Conservation (phyloP, 208 protist genomes). For the Trypanosoma congolense region DNA sequence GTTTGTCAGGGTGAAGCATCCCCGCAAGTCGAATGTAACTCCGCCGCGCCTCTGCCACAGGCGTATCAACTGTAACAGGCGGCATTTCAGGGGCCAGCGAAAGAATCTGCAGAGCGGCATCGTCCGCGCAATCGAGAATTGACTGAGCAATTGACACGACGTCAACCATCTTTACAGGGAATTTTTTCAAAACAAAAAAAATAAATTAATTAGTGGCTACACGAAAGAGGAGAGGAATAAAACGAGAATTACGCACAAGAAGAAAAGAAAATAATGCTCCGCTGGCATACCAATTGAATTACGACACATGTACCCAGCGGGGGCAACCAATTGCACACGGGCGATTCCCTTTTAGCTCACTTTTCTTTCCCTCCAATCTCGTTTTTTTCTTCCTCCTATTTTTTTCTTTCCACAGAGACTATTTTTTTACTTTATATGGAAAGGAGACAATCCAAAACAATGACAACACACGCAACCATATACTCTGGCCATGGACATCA, state of each 20-base stretch:
- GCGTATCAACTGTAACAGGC: slow-evolving; percentile 49
- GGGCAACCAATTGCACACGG: too few relatives aligned
- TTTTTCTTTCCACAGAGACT: background rate
- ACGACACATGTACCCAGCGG: too few relatives aligned
- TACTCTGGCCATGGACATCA: too few relatives aligned
- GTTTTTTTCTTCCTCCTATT: background rate
- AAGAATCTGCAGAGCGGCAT: slow-evolving; percentile 45
- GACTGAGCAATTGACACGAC: slow-evolving; percentile 37
- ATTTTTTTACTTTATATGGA: background rate
- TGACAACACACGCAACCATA: too few relatives aligned
- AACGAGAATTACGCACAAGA: background rate
- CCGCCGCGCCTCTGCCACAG: slow-evolving; percentile 57
- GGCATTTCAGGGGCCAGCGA: slow-evolving; percentile 59
- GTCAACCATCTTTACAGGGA: slow-evolving; percentile 24
- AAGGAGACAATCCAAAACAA: background rate
- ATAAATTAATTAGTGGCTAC: background rate
- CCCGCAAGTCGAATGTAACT: slow-evolving; percentile 80
- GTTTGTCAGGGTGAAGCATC: slow-evolving; percentile 76
- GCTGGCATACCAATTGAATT: too few relatives aligned
- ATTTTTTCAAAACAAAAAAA: slow-evolving; percentile 1
- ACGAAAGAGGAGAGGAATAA: slow-evolving; percentile 1
- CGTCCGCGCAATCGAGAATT: slow-evolving; percentile 42
- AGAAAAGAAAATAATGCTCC: background rate
- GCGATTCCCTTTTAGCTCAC: background rate
- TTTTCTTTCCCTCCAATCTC: background rate